Base-by-base conservation (phyloP, 1,284 basidiomycete genomes). In the Cutaneotrichosporon sp. region DNA sequence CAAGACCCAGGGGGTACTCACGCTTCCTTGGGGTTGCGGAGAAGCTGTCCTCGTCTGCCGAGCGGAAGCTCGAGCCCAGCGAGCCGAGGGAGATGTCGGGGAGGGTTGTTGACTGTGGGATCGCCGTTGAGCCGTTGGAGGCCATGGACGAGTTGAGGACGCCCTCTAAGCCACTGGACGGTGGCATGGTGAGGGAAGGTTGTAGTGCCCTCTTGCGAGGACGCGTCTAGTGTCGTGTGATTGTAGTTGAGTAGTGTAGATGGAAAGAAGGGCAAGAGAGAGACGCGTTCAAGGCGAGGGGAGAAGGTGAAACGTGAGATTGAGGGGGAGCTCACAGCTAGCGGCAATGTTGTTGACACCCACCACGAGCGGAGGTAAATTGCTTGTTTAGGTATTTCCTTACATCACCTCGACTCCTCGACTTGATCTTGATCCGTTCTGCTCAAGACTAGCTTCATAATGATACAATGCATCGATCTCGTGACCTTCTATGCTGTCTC, bases 71-170 rank as follows among this genome's bases (percentile, higher is more conserved):
- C 14, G 74, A 76, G 4, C 76, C 79, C 2, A 79, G 56, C 3
- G 76, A 78, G 1, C 75, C 79, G 4, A 80, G 70, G 1, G 78
- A 73, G 13, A 80, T 71, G 62, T 80, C 79, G 14, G 77, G 79
- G 24, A 80, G 56, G 2, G 79, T 79, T 47, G 69, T 53, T 11
- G 62, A 65, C 4, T 50, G 47, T 27, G 27, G 9, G n/a, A 60
- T 22, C 66, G 59, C 60, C 66, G 54, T 75, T 16, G 77, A 75
- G 54, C 71, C 72, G 54, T 72, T 70, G 10, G 67, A 66, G 11
- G 68, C 67, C 20, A 66, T 63, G 3, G 76, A 74, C 27, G 72
- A 75, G 63, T 72, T 65, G 64, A 78, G 68, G 22, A 78, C 64
- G 36, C 71, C 73, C 13, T 72, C 67, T 34, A 77, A 66, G 16